A percentile compares a stretch with the other conserved stretches of the same genome.
phyloP scores from a whole-genome alignment of 805 yeast genomes.

The Kurtzmaniella cleridarum region DNA sequence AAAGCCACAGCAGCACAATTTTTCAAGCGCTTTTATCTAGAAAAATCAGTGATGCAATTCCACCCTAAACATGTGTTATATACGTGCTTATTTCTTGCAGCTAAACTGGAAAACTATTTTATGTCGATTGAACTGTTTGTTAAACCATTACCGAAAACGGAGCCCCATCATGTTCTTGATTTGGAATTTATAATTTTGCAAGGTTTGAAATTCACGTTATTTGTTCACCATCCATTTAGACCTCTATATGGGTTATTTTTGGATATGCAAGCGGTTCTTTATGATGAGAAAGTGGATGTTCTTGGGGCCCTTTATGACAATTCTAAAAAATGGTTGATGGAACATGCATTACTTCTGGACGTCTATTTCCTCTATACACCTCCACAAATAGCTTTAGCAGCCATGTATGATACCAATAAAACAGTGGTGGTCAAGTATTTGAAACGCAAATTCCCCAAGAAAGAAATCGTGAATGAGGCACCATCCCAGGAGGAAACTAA shows the following conservation, averaged over 20 bases:
- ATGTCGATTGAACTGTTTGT: constrained; percentile 80
- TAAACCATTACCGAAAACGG: constrained; percentile 60
- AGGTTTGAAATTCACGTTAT: constrained; percentile 69
- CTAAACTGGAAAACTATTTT: constrained; percentile 88
- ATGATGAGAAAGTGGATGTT: constrained; percentile 44
- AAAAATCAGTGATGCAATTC: constrained; percentile 77
- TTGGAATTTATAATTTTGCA: constrained; percentile 76
- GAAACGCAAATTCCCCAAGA: constrained; percentile 48
- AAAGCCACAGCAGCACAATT: constrained; percentile 82
- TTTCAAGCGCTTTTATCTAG: constrained; percentile 73
- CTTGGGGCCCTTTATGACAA: constrained; percentile 67
- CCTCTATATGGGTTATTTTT: constrained; percentile 93
- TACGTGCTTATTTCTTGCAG: constrained; percentile 77
- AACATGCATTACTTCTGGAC: constrained; percentile 65
- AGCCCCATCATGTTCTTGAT: constrained; percentile 62
- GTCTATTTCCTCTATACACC: constrained; percentile 79
- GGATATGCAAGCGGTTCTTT: constrained; percentile 66
- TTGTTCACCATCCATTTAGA: constrained; percentile 83
- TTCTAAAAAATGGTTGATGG: constrained; percentile 61
- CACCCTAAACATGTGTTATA: constrained; percentile 79
- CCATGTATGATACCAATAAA: constrained; percentile 63
- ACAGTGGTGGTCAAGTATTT: constrained; percentile 63
- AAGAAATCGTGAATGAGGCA: constrained; percentile 10
- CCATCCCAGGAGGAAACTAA: constrained; percentile 8
- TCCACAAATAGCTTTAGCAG: constrained; percentile 91